Conservation (phyloP, 768 basidiomycete genomes). For the Fomitopsis pulvina region DNA sequence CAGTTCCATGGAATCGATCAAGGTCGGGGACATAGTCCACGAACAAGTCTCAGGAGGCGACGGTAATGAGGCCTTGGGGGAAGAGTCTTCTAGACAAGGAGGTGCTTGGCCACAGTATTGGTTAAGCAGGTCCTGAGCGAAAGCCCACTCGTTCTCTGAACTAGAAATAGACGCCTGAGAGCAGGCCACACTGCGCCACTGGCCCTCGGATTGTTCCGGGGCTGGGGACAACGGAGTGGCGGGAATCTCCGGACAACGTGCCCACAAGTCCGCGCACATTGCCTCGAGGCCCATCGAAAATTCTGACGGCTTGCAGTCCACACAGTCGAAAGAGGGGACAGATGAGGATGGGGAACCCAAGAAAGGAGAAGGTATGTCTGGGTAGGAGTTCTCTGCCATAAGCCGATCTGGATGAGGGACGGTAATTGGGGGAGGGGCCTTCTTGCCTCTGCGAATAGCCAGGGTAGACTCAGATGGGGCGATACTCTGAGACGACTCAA, state of each 20-base stretch:
- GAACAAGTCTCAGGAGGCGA: slow-evolving; percentile 1
- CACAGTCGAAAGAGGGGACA: slow-evolving; percentile 23
- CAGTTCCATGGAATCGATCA: slow-evolving; percentile 5
- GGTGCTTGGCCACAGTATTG: slow-evolving; percentile 1
- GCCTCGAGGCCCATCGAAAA: slow-evolving; percentile 25
- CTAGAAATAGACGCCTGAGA: slow-evolving; percentile 3
- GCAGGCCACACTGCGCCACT: slow-evolving; percentile 1
- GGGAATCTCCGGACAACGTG: slow-evolving; percentile 25
- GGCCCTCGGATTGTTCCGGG: neutral
- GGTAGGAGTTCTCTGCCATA: slow-evolving; percentile 25
- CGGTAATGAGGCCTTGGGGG: neutral
- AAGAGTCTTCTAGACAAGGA: neutral
- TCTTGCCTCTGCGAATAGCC: slow-evolving; percentile 34
- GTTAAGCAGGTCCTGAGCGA: slow-evolving; percentile 27
- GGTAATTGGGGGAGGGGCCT: slow-evolving; percentile 24
- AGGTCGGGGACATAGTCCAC: slow-evolving; percentile 10
- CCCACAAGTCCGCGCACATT: slow-evolving; percentile 31
- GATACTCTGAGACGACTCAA: slow-evolving; percentile 23
- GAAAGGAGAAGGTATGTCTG: slow-evolving; percentile 38
- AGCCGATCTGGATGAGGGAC: slow-evolving; percentile 14
- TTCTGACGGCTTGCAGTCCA: slow-evolving; percentile 4
- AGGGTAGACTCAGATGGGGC: slow-evolving; percentile 21
- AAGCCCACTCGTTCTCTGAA: slow-evolving; percentile 26
- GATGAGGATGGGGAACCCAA: slow-evolving; percentile 29
- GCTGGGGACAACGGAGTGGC: slow-evolving; percentile 15